These are phyloP conservation scores for Crucihimalaya himalaica DNA, from an alignment of 345 rosid species.

Conservation along the genomic window DNA sequence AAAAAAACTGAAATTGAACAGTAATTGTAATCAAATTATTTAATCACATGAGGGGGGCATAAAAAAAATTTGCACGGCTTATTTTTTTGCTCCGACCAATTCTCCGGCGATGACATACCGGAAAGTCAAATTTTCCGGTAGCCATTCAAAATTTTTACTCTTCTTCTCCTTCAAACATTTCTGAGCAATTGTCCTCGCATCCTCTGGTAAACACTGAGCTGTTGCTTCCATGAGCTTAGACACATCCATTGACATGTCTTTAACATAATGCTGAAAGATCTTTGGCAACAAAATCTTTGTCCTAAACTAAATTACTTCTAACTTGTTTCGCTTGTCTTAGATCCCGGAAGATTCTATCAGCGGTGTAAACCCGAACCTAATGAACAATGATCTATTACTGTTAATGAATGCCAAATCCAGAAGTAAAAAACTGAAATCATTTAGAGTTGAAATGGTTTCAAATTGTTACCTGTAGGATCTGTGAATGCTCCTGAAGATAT, in stretches of 20 bases:
- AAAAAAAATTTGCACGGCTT: conserved; percentile 6
- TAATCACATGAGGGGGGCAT: conserved; percentile 28
- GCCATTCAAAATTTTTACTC: conserved; percentile 61
- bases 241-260: conserved; percentile 64
- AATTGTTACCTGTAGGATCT: conserved; percentile 64
- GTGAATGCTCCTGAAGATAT: conserved; percentile 74
- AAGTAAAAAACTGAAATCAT: not conserved
- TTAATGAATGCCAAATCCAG: not conserved
- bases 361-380: conserved; percentile 70
- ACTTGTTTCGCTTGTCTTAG: conserved; percentile 65
- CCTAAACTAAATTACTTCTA: conserved; percentile 52
- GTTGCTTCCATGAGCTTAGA: conserved; percentile 48
- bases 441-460: not conserved
- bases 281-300: conserved; percentile 69
- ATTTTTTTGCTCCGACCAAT: conserved; percentile 41
- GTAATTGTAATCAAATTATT: conserved; percentile 24
- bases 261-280: conserved; percentile 56
- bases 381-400: not conserved
- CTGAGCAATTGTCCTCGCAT: conserved; percentile 51
- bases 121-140: conserved; percentile 65
- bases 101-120: conserved; percentile 67
- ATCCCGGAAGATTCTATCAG: conserved; percentile 61
- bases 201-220: conserved; percentile 52
- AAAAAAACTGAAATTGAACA: conserved; percentile 1
- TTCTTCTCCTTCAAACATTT: conserved; percentile 56